phyloP scores from a whole-genome alignment of 2,329 filamentous ascomycete genomes.

The Ceratocystis variospora region DNA sequence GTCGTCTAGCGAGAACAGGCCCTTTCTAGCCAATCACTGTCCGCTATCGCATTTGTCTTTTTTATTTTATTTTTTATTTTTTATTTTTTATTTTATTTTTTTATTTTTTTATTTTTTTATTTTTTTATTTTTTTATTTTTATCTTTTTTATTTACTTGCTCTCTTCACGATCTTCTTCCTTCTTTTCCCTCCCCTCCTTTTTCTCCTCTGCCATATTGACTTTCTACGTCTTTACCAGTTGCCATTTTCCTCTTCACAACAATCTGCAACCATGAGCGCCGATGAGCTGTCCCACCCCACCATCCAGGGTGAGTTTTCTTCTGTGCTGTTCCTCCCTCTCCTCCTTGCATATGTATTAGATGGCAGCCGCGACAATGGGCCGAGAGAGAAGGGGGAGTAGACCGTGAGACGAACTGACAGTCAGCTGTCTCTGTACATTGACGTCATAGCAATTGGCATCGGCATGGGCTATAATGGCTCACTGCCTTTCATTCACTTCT shows the following conservation, averaged over 20 bases:
- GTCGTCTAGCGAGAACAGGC: not conserved
- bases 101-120: not conserved
- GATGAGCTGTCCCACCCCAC: conserved; percentile 41
- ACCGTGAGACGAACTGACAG: not conserved
- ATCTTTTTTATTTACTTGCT: conserved; percentile 1
- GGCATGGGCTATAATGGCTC: no score
- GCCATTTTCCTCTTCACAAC: not conserved
- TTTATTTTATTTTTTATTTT: not conserved
- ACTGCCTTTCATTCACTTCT: not conserved
- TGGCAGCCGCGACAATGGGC: not conserved
- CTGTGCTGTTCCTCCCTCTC: not conserved
- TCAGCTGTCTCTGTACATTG: not conserved
- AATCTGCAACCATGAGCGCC: conserved; percentile 31
- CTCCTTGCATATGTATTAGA: not conserved
- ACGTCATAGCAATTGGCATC: not conserved
- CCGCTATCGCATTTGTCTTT: not conserved
- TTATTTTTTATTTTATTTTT: not conserved
- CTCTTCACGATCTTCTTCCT: not conserved
- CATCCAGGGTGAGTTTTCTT: conserved; percentile 39
- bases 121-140: not conserved
- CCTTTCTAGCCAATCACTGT: not conserved
- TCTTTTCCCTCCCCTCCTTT: not conserved
- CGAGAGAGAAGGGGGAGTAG: not conserved
- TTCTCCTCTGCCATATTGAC: not conserved
- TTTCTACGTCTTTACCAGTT: not conserved